Evolutionary conservation across 2,329 filamentous ascomycete species (phyloP).

Genomic region (Botrytis paeoniae): DNA sequence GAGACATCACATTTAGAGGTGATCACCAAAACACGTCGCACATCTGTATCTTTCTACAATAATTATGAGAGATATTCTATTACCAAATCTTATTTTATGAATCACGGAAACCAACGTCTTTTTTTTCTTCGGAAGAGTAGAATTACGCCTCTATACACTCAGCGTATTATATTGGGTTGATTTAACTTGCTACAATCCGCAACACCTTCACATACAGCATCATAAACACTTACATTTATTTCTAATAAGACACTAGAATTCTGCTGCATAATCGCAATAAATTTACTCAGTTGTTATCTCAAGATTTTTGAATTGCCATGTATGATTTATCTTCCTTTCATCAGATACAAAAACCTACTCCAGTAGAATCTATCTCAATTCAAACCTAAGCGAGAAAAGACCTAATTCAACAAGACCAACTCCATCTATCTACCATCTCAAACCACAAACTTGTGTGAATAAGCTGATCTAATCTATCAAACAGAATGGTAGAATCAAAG

Average conservation of each 20-base stretch:
- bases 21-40: not conserved
- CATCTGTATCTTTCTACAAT: not conserved
- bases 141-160: not conserved
- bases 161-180: not conserved
- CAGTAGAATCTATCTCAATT: not conserved
- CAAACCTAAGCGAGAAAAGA: not conserved
- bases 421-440: not conserved
- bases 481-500: not conserved
- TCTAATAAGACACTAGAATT: not conserved
- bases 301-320: not conserved
- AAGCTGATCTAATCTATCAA: not conserved
- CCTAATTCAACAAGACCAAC: not conserved
- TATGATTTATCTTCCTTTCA: not conserved
- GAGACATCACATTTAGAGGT: not conserved
- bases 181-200: not conserved
- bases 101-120: not conserved
- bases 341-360: not conserved
- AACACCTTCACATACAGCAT: not conserved
- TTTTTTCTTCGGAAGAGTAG: not conserved
- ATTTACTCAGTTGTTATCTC: not conserved
- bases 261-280: not conserved
- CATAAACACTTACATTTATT: not conserved
- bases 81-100: not conserved
- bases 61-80: not conserved
- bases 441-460: not conserved